Evolutionary conservation across 768 basidiomycete genomes (phyloP).

Genomic region (Lanmaoa rubissima): DNA sequence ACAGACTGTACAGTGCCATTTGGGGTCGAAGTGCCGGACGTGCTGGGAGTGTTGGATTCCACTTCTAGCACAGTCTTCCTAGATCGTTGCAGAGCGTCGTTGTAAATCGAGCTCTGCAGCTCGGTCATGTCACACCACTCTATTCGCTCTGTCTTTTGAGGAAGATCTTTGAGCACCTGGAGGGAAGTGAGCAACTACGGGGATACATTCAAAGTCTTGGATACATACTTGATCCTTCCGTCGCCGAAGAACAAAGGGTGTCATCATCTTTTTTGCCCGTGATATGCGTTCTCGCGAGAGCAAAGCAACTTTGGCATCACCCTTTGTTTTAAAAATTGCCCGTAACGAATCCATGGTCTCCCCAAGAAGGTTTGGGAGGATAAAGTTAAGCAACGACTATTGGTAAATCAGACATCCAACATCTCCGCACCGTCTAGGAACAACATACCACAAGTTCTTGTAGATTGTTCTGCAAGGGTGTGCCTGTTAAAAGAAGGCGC

Average conservation of each 20-base stretch:
- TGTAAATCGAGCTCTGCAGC: constrained; percentile 80
- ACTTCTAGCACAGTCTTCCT: constrained; percentile 71
- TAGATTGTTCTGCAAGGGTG: constrained; percentile 89
- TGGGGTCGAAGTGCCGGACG: constrained; percentile 34
- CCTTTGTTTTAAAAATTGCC: constrained; percentile 95
- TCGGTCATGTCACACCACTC: constrained; percentile 94
- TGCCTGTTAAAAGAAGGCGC: constrained; percentile 92
- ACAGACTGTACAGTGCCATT: constrained; percentile 24
- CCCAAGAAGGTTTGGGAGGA: constrained; percentile 86
- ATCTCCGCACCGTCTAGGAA: constrained; percentile 1
- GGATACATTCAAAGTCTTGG: not conserved
- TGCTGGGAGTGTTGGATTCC: constrained; percentile 23
- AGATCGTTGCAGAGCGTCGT: constrained; percentile 80
- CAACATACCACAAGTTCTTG: constrained; percentile 80
- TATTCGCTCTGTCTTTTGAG: constrained; percentile 88
- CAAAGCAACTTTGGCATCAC: constrained; percentile 84
- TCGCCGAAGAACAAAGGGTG: constrained; percentile 95
- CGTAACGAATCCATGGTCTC: constrained; percentile 75
- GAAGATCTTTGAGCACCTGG: constrained; percentile 89
- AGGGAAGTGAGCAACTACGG: not conserved
- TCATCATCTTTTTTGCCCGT: constrained; percentile 98
- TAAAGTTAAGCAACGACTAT: constrained; percentile 97
- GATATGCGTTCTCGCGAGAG: constrained; percentile 93
- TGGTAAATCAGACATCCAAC: constrained; percentile 2
- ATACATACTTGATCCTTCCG: constrained; percentile 85